Conservation (phyloP, 2,329 filamentous ascomycete species). For the Calonectria ilicicola region DNA sequence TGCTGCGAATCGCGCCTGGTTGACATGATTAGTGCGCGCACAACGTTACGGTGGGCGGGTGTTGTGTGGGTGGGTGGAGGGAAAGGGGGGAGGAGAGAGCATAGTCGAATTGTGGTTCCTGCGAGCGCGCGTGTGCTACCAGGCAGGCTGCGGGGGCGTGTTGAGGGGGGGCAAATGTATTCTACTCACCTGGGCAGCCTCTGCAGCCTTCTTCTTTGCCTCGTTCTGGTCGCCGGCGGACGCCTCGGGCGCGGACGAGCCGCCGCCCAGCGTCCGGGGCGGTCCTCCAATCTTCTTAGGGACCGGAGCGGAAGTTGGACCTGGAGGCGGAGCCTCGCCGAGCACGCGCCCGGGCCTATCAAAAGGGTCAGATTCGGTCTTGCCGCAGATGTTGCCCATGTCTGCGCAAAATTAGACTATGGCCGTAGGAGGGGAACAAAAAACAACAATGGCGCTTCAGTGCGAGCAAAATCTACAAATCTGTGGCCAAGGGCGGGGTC, state of each 20-base stretch:
- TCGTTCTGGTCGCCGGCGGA: conserved; percentile 59
- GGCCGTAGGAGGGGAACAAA: background rate
- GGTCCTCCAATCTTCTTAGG: conserved; percentile 66
- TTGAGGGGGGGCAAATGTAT: background rate
- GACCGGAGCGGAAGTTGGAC: conserved; percentile 62
- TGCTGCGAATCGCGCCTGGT: conserved; percentile 75
- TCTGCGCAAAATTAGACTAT: background rate
- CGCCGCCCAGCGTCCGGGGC: conserved; percentile 73
- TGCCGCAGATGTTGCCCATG: conserved; percentile 93
- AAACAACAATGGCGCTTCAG: no score
- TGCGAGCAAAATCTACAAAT: background rate
- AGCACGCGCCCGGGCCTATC: conserved; percentile 79
- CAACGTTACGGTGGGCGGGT: background rate
- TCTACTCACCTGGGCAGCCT: conserved; percentile 83
- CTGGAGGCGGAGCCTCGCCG: conserved; percentile 63
- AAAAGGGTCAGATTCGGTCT: conserved; percentile 78
- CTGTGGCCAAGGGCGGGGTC: background rate
- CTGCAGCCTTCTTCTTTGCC: conserved; percentile 79
- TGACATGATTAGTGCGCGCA: conserved; percentile 8
- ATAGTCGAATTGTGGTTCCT: background rate
- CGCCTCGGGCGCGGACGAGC: conserved; percentile 42
- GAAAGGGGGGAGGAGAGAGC: background rate
- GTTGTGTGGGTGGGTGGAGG: background rate
- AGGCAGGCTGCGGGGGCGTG: background rate
- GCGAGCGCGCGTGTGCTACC: background rate